Base-by-base conservation (phyloP, 805 yeast species). In the Sungouiella thailandica region DNA sequence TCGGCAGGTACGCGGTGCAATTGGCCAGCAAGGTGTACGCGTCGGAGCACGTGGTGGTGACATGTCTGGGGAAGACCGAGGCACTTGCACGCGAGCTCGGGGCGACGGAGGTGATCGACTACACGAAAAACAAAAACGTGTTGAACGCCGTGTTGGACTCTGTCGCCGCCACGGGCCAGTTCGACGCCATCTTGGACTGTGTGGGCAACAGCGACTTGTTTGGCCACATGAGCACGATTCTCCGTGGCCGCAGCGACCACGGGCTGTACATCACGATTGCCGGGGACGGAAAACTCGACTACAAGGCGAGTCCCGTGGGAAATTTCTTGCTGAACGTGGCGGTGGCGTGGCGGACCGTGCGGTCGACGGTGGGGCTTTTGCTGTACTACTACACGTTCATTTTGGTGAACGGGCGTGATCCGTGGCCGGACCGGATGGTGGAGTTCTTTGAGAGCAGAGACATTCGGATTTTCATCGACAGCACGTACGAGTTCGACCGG, bases 171-270 rank as follows among this genome's bases (percentile, higher is more conserved):
- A 49, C 29, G 33, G 66, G 44, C 31, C 62, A 70, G 40, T 83
- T 78, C 46, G 86, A 82, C 49, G 50, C 72, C 8, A 74, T 83
- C 28, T 50, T 78, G 18, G 95, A 85, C 58, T 68, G 80, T 34
- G 76, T 74, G 32, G 89, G 95, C 24, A 74, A 72, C 35, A 52
- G 52, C 17, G 74, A 70, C 13, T 67, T 79, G 14, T 64, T 76
- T 34, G 52, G 62, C 3, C 53, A 66, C 9, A 61, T 74, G 34
- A 47, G 58, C 4, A 44, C 60, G 5, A 25, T 60, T 66, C 57
- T 83, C 41, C 72, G 74, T 44, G 67, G 73, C 23, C 61, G 60
- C 31, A 13, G 28, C 15, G 41, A 42, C 4, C 41, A 55, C 17
- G 70, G 75, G 9, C 68, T 78, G 5, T 83, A 70, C 47, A 56